phyloP scores from a whole-genome alignment of 1,284 basidiomycete species.

The Wolfiporia cocos region DNA sequence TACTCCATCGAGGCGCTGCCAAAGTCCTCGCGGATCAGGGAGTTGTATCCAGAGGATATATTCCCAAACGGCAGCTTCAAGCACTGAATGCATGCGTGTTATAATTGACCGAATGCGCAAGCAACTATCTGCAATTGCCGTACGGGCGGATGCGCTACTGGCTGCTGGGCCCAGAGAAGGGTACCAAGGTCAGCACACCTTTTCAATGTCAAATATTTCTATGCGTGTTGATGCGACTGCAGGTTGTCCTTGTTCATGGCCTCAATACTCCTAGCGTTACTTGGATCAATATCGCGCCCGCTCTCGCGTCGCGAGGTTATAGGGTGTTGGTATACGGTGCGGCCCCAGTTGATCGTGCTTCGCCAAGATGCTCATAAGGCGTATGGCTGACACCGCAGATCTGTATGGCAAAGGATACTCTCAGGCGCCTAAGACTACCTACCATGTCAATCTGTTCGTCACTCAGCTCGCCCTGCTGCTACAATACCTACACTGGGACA shows the following conservation, averaged over 20 bases:
- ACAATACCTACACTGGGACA: slow-evolving; percentile 68
- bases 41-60: slow-evolving; percentile 22
- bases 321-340: slow-evolving; percentile 65
- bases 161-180: slow-evolving; percentile 67
- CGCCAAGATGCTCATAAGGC: background rate
- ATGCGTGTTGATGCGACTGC: background rate
- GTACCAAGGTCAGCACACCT: slow-evolving; percentile 46
- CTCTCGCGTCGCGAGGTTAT: slow-evolving; percentile 53
- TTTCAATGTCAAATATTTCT: background rate
- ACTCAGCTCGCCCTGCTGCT: slow-evolving; percentile 73
- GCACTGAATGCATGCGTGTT: background rate
- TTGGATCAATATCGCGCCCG: slow-evolving; percentile 64
- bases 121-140: slow-evolving; percentile 21
- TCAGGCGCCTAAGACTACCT: slow-evolving; percentile 59
- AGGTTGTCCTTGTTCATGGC: slow-evolving; percentile 73
- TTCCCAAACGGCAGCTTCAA: slow-evolving; percentile 20
- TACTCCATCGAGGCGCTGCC: slow-evolving; percentile 23
- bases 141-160: slow-evolving; percentile 52
- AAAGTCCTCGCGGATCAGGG: slow-evolving; percentile 15
- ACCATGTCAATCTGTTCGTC: slow-evolving; percentile 54
- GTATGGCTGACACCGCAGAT: slow-evolving; percentile 34
- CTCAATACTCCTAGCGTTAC: slow-evolving; percentile 66
- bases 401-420: slow-evolving; percentile 77
- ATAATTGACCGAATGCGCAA: slow-evolving; percentile 7
- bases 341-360: background rate